Evolutionary conservation across 2,329 filamentous ascomycete genomes (phyloP), one percentile per base, ranked within the genome.

Genomic region (Teratosphaeria gauchensis): DNA sequence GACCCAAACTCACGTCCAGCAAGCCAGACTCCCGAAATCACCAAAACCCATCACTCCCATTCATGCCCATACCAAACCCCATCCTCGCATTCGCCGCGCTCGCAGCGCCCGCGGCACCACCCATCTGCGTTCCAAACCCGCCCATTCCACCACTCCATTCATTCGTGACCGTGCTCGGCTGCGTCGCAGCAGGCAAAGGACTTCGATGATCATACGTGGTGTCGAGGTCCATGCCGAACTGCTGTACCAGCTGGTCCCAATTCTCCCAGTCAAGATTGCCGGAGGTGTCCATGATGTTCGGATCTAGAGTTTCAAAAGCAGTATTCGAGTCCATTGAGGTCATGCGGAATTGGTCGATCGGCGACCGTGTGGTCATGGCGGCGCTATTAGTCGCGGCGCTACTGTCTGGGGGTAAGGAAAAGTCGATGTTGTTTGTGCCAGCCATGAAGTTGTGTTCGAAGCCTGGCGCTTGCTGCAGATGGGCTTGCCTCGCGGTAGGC

Each of bases 171-270:
- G 38, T 31, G 52, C 30, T 46, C 21, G 38, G 5, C 28, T 46
- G 19, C 32, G 24, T 30, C n/a, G n/a, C 53, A n/a, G n/a, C 19
- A 16, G 52, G 52, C 21, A 35, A n/a, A 53, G 52, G 52, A 31
- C 28, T 31, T 7, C 52, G 52, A 11, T 32, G 52, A 52, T 62
- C 60, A 21, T 58, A 58, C 14, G 60, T 58, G 12, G 55, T 57
- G 53, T 73, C 71, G 3, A 73, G 68, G n/a, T 78, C 75, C 64
- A 75, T 74, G 6, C 75, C 76, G 58, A 76, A 79, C 58, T 79
- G 74, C 30, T 68, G 67, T 2, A 79, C 76, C 59, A 80, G 69
- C 62, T 78, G 75, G 52, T 79, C 77, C 75, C 76, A 80, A 42
- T 71, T 73, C 48, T 76, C 71, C 78, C 78, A 80, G 55, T 79